These are phyloP conservation scores for Pyrus bretschneideri DNA, from an alignment of 306 rosid genomes.

Conservation along the genomic window DNA sequence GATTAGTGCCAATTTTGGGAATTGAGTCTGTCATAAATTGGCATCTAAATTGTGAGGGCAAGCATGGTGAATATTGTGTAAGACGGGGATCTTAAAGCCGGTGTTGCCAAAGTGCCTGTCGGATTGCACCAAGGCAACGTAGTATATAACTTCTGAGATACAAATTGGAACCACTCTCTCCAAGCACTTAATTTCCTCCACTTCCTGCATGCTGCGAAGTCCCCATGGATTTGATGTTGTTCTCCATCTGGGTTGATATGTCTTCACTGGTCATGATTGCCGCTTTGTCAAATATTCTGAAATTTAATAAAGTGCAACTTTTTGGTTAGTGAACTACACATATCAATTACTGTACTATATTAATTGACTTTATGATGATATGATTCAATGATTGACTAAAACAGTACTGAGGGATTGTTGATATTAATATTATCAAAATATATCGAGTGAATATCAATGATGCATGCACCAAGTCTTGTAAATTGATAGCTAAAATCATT, in stretches of 20 bases:
- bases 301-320: background rate
- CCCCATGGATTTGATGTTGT: constrained; percentile 28
- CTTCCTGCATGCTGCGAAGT: constrained; percentile 31
- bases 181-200: constrained; percentile 33
- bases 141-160: constrained; percentile 27
- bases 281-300: constrained; percentile 35
- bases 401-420: no score
- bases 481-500: no score
- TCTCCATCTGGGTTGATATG: constrained; percentile 25
- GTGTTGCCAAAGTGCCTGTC: constrained; percentile 15
- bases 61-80: constrained; percentile 18
- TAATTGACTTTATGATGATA: background rate
- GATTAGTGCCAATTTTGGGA: constrained; percentile 13
- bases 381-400: background rate
- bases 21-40: constrained; percentile 25
- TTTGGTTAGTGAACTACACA: background rate
- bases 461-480: no score
- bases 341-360: background rate
- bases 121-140: constrained; percentile 4
- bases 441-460: background rate
- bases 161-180: constrained; percentile 44
- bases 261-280: constrained; percentile 23
- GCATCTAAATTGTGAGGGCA: constrained; percentile 25
- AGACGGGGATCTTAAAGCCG: constrained; percentile 18
- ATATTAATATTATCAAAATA: no score